A percentile compares a stretch with the other conserved stretches of the same genome.
Conservation (phyloP, 1,139 yeast species). For the Yamadazyma trypodendri region DNA sequence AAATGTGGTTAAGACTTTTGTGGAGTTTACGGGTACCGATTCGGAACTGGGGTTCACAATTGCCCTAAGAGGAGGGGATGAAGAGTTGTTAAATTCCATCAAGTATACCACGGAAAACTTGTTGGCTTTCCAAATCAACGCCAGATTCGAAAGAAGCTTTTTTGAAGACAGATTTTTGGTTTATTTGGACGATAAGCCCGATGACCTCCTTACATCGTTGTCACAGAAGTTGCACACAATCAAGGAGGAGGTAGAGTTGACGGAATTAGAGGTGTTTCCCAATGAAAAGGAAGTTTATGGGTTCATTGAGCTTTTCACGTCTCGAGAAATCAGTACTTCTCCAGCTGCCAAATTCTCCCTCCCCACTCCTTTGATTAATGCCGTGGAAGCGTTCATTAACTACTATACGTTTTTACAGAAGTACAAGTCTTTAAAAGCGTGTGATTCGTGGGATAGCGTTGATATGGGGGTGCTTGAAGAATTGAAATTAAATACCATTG, state of each 20-base stretch:
- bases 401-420: conserved; percentile 34
- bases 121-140: conserved; percentile 72
- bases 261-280: conserved; percentile 18
- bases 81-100: conserved; percentile 57
- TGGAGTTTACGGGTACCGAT: conserved; percentile 77
- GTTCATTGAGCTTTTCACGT: conserved; percentile 50
- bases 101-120: conserved; percentile 81
- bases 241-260: conserved; percentile 9
- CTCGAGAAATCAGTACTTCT: conserved; percentile 63
- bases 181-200: conserved; percentile 18
- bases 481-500: conserved; percentile 25
- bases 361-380: conserved; percentile 60
- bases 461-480: conserved; percentile 25
- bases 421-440: conserved; percentile 23
- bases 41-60: conserved; percentile 78
- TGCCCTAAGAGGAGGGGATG: conserved; percentile 73
- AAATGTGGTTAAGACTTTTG: conserved; percentile 63
- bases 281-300: conserved; percentile 39
- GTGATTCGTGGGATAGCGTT: conserved; percentile 21
- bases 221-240: conserved; percentile 13
- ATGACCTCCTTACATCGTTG: conserved; percentile 10
- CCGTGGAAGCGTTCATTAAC: conserved; percentile 52
- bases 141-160: conserved; percentile 77
- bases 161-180: conserved; percentile 67
- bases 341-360: conserved; percentile 71